Base-by-base conservation (phyloP, 2,329 filamentous ascomycete species). In the Xylariaceae sp. region DNA sequence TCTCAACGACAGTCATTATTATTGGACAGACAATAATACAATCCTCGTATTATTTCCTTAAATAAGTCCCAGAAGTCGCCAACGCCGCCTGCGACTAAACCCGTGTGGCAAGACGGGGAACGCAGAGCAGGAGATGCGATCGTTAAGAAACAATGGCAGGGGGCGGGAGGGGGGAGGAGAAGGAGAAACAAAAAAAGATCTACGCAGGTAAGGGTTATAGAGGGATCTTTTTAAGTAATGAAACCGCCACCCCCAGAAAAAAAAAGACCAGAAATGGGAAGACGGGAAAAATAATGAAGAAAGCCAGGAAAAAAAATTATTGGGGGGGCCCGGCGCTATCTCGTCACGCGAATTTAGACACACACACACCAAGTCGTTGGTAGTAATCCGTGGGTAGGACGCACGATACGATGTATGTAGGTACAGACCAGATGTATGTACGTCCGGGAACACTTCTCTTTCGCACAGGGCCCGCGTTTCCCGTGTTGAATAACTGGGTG, bases 1-100 rank as follows among this genome's bases (percentile, higher is more conserved):
- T 45, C 4, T 62, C n/a, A 17, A 51, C 13, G 39, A 45, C 45
- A 57, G 51, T 47, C 62, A 64, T 64, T 1, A 35, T 60, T 52
- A 11, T 42, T 42, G 37, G 37, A 11, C 11, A 10, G 37, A 42
- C 3, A 5, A 30, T 30, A 30, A 30, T 30, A 30, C 23, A 6
- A 30, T 30, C 23, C 23, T 30, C 23, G 23, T 30, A 30, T 30
- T 30, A 30, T 5, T 5, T 5, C 23, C 23, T 30, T 30, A 5
- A 30, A 30, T 30, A 4, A 4, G 23, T 30, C 23, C 23, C 23
- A 30, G 23, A 30, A 30, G 23, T 30, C 23, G 23, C 23, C 23
- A 30, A 30, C 23, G 23, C 23, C 23, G 23, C 23, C 23, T 30
- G 23, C 23, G 23, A 30, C 23, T 30, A 30, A 30, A 30, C 23